These are phyloP conservation scores for Coemansia sp. DNA, from an alignment of 192 early-diverging fungal species.

Conservation along the genomic window DNA sequence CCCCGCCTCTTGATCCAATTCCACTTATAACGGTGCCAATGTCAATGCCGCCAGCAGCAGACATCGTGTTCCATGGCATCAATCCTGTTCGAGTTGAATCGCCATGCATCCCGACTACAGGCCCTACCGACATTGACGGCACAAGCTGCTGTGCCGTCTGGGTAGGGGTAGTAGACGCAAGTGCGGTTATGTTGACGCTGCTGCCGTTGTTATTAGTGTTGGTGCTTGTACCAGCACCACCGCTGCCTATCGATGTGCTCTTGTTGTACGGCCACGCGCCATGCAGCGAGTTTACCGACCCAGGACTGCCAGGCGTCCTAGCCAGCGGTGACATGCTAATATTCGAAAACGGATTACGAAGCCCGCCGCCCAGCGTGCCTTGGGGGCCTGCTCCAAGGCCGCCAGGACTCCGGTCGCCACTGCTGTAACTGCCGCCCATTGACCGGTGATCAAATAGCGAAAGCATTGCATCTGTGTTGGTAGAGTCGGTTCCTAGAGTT, in stretches of 20 bases:
- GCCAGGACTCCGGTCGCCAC: conserved; percentile 6
- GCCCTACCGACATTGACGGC: background rate
- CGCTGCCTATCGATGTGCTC: background rate
- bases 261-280: conserved; percentile 55
- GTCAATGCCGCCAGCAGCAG: background rate
- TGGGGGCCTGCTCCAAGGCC: background rate
- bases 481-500: conserved; percentile 5
- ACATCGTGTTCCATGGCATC: background rate
- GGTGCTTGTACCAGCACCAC: background rate
- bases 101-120: background rate
- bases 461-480: conserved; percentile 31
- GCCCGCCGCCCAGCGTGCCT: conserved; percentile 5
- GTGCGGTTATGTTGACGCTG: background rate
- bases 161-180: background rate
- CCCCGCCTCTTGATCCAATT: background rate
- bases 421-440: conserved; percentile 14
- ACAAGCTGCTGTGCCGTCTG: background rate
- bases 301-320: conserved; percentile 33
- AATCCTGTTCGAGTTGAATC: background rate
- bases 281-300: conserved; percentile 24
- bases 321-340: conserved; percentile 14
- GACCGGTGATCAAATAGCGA: conserved; percentile 29
- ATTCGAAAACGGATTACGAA: background rate
- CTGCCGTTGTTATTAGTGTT: background rate
- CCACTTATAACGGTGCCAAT: conserved; percentile 4